Conservation (phyloP, 139 green algal species). For the Closterium sp. region DNA sequence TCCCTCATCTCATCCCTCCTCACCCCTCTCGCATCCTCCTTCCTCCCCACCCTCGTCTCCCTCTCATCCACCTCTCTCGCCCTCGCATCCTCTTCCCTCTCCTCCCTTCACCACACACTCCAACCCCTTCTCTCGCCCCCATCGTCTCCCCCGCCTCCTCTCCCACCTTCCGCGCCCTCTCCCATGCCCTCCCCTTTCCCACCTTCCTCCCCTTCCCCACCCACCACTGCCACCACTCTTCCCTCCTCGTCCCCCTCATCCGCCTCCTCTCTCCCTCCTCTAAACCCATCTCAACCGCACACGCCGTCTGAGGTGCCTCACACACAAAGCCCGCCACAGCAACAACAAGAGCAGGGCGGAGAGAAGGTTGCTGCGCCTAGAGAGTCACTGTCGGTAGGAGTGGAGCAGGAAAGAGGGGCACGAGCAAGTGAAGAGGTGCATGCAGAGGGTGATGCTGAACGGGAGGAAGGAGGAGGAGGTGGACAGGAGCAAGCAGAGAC, state of each 20-base stretch:
- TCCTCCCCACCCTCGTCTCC: neutral
- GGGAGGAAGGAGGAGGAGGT: neutral
- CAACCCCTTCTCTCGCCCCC: neutral
- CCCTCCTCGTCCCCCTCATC: neutral
- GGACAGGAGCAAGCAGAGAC: neutral
- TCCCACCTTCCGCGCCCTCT: neutral
- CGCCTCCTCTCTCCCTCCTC: neutral
- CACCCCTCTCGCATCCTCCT: neutral
- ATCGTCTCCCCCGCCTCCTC: neutral
- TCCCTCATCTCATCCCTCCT: neutral
- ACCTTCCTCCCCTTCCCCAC: too few species aligned
- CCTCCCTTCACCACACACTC: neutral
- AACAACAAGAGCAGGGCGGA: neutral
- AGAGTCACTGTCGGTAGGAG: neutral
- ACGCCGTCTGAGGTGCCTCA: neutral
- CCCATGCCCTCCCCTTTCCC: neutral
- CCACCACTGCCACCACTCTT: neutral
- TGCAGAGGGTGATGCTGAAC: neutral
- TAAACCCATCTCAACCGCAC: neutral
- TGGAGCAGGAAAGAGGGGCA: neutral
- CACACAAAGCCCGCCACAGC: neutral
- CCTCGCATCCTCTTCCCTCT: neutral
- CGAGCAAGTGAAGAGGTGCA: neutral
- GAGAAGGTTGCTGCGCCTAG: neutral
- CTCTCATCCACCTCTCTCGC: neutral